Conservation (phyloP, 1,284 basidiomycete species). For the Kwoniella shivajii region DNA sequence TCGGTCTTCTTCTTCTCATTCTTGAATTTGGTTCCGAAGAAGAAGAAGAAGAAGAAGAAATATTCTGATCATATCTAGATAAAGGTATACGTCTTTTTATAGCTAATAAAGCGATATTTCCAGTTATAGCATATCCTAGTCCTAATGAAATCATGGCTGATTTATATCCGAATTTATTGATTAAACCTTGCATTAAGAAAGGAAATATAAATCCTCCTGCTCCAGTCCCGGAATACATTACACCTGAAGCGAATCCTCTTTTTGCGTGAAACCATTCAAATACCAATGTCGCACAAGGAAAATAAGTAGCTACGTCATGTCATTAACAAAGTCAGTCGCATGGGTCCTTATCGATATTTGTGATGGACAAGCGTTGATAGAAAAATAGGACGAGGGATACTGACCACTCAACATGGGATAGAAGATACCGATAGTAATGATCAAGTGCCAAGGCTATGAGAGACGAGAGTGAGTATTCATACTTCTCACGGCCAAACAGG, state of each 20-base stretch:
- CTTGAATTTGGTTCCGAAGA: neutral
- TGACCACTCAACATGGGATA: slow-evolving; percentile 48
- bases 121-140: slow-evolving; percentile 38
- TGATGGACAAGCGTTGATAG: neutral
- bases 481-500: neutral
- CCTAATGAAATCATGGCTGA: slow-evolving; percentile 48
- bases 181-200: slow-evolving; percentile 43
- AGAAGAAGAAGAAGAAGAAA: neutral
- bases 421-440: slow-evolving; percentile 47
- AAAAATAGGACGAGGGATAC: neutral
- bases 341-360: too few relatives aligned
- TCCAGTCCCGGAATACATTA: slow-evolving; percentile 52
- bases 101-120: slow-evolving; percentile 38
- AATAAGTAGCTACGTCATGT: slow-evolving; percentile 40
- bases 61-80: slow-evolving; percentile 15
- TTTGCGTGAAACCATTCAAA: slow-evolving; percentile 51
- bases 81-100: slow-evolving; percentile 50
- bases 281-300: slow-evolving; percentile 50
- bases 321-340: too few relatives aligned
- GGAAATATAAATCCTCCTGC: slow-evolving; percentile 51
- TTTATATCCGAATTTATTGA: slow-evolving; percentile 51
- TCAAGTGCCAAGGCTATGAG: slow-evolving; percentile 45
- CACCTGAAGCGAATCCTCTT: slow-evolving; percentile 49
- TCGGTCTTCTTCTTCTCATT: slow-evolving; percentile 1
- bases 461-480: neutral